Evolutionary conservation across 2,329 filamentous ascomycete species (phyloP), one percentile per base, ranked within the genome.

Genomic region (Fusarium decemcellulare): DNA sequence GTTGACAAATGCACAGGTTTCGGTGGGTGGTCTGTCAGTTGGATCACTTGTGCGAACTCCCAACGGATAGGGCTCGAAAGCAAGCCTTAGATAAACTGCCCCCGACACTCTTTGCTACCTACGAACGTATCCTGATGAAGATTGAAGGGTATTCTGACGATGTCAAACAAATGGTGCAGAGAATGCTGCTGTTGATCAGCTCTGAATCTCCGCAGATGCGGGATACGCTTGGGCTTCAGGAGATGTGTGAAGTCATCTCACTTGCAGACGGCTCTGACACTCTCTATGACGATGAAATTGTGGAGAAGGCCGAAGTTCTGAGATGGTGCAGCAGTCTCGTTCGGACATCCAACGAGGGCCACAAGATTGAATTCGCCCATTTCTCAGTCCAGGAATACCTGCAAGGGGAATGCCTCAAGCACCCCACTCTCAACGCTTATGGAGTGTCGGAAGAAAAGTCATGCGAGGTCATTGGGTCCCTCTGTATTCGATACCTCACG

Each of bases 21-120:
- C 62, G 62, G 1, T 68, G 62, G 65, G 65, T 58, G 14, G n/a
- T 32, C 5, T 68, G 65, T 11, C 65, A 68, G 8, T n/a, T 68
- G 0, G 62, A 68, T 8, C 14, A 58, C 2, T 27, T 68, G 11
- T 68, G 65, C 37, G n/a, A 58, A 1, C 42, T 62, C 9, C 51
- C 18, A 1, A 42, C 18, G 1, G 59, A 68, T n/a, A 5, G 42
- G 23, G 58, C 5, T 7, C 65, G 65, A 0, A 47, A 36, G 8
- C 37, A 47, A 1, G 65, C 62, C 0, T 15, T 68, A 12, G 37
- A 60, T 1, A 53, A 39, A 8, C 32, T 68, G 3, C 65, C 65
- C 0, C 59, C 62, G 1, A 54, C 58, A 0, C 43, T 68, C 2
- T 39, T 32, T 15, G 46, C n/a, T 1, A 68, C 51, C 6, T 65